Evolutionary conservation across 2,329 filamentous ascomycete species (phyloP).

Genomic region (Dothiorella sarmentorum): DNA sequence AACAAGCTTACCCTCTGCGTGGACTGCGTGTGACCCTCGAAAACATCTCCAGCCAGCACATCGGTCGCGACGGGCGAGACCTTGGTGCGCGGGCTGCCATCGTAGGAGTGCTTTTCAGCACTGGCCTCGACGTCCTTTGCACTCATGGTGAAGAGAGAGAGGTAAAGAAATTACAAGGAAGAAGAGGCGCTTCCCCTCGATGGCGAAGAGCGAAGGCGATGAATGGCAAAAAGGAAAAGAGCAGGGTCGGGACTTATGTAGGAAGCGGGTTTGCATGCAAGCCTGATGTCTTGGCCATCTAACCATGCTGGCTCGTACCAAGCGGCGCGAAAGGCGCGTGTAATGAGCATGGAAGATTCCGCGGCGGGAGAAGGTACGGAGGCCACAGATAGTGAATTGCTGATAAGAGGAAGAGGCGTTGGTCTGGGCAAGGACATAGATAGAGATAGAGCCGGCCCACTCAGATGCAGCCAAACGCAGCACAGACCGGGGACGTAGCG

Average conservation of each 20-base stretch:
- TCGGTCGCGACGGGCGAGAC: background rate
- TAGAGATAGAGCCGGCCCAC: no score
- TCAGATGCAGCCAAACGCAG: no score
- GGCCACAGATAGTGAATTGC: conserved; percentile 1
- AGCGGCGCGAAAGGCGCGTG: background rate
- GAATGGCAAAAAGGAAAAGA: background rate
- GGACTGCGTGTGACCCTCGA: conserved; percentile 6
- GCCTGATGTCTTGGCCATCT: conserved; percentile 5
- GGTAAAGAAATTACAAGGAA: background rate
- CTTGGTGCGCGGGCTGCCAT: background rate
- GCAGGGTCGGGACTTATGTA: conserved; percentile 2
- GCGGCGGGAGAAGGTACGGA: background rate
- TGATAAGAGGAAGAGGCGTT: background rate
- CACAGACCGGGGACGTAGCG: no score
- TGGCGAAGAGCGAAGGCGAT: background rate
- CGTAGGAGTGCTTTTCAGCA: conserved; percentile 12
- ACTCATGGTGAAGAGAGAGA: background rate
- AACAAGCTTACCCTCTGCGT: conserved; percentile 8
- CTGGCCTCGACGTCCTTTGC: background rate
- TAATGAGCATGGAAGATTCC: background rate
- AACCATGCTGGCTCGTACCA: background rate
- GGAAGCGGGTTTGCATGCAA: background rate
- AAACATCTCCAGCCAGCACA: conserved; percentile 11
- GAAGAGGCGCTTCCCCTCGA: no score
- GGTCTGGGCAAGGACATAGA: no score